phyloP scores from a whole-genome alignment of 2,329 filamentous ascomycete genomes.

The Coniochaeta sp. region DNA sequence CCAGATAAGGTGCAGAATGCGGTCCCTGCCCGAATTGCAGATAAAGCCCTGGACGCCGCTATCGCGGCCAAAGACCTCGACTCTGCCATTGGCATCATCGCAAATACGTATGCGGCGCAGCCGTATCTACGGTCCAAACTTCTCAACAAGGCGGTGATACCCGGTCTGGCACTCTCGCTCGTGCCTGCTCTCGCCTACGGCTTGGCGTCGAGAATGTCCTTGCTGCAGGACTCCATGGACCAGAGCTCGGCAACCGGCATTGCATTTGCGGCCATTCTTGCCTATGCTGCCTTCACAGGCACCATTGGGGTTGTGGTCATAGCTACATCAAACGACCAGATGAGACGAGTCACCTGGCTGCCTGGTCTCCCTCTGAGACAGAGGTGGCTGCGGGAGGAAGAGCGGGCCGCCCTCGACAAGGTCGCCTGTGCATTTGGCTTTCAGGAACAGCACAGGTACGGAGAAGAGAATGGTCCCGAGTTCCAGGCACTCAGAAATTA shows the following conservation, averaged over 20 bases:
- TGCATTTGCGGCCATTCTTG: constrained; percentile 71
- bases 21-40: constrained; percentile 62
- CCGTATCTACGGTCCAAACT: constrained; percentile 64
- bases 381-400: constrained; percentile 84
- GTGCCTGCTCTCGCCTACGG: constrained; percentile 64
- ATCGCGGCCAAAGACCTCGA: constrained; percentile 73
- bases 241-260: constrained; percentile 65
- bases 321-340: constrained; percentile 87
- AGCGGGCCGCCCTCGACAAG: constrained; percentile 78
- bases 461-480: constrained; percentile 85
- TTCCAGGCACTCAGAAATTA: constrained; percentile 85
- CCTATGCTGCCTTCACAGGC: constrained; percentile 75
- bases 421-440: constrained; percentile 91
- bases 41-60: constrained; percentile 69
- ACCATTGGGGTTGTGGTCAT: constrained; percentile 79
- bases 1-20: constrained; percentile 65
- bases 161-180: constrained; percentile 44
- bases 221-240: constrained; percentile 71
- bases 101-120: constrained; percentile 58
- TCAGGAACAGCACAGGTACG: constrained; percentile 68
- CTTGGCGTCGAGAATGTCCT: constrained; percentile 59
- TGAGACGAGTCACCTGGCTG: constrained; percentile 88
- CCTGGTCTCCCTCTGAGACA: constrained; percentile 72
- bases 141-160: constrained; percentile 55
- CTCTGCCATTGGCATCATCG: constrained; percentile 68